Evolutionary conservation across 352 stramenopile genomes (phyloP).

Genomic region (Phytopythium litorale): DNA sequence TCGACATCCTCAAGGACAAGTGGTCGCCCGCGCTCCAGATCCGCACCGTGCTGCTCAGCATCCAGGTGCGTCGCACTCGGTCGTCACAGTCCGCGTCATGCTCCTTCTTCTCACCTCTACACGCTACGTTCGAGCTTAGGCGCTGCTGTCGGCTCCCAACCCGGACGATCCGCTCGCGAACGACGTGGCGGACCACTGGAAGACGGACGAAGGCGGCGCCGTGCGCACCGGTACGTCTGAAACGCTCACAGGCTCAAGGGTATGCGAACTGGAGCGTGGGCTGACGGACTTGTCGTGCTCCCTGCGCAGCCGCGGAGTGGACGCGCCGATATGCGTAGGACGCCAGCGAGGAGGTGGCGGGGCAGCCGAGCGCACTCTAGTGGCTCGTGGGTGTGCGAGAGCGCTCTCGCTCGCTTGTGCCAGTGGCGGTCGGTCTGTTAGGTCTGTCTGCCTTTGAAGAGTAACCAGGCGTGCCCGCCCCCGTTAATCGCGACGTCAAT

Average conservation of each 20-base stretch:
- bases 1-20: slow-evolving; percentile 99
- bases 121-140: slow-evolving; percentile 12
- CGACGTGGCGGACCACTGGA: slow-evolving; percentile 97
- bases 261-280: too few species aligned
- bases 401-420: too few species aligned
- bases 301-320: slow-evolving; percentile 55
- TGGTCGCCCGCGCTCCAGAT: slow-evolving; percentile 99
- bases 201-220: slow-evolving; percentile 92
- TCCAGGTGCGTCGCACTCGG: slow-evolving; percentile 68
- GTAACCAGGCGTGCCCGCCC: background rate
- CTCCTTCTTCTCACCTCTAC: too few species aligned
- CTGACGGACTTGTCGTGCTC: slow-evolving; percentile 1
- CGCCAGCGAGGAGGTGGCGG: background rate
- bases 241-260: too few species aligned
- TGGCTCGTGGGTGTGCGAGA: too few species aligned
- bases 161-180: slow-evolving; percentile 97
- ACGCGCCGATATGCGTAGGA: slow-evolving; percentile 56
- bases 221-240: slow-evolving; percentile 64
- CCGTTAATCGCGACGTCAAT: background rate
- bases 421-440: too few species aligned
- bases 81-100: too few species aligned
- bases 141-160: slow-evolving; percentile 95
- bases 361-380: background rate
- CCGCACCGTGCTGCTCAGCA: slow-evolving; percentile 95
- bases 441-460: background rate